phyloP scores from a whole-genome alignment of 2,329 filamentous ascomycete genomes.

The Chrysoporthe austroafricana region DNA sequence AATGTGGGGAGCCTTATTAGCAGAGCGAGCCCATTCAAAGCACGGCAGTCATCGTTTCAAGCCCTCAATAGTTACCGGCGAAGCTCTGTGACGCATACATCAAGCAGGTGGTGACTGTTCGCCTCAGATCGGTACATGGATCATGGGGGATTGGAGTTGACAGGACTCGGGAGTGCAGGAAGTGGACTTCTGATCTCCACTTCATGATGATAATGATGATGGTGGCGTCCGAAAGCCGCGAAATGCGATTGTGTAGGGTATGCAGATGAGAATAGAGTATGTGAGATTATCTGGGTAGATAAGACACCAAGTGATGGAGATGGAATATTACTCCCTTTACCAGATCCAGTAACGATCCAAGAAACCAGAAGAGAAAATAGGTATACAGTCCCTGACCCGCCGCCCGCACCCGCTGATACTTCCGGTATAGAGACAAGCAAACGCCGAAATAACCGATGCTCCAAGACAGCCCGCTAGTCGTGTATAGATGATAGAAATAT shows the following conservation, averaged over 20 bases:
- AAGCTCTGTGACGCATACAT: no score
- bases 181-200: not conserved
- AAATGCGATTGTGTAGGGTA: not conserved
- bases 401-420: conserved; percentile 12
- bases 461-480: not conserved
- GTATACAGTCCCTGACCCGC: conserved; percentile 14
- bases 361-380: conserved; percentile 1
- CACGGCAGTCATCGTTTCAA: no score
- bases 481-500: not conserved
- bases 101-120: no score
- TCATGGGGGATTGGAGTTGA: not conserved
- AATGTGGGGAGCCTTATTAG: no score
- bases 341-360: conserved; percentile 2
- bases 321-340: conserved; percentile 9
- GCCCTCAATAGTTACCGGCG: no score
- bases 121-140: no score
- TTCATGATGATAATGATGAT: not conserved
- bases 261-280: conserved; percentile 1
- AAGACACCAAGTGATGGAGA: conserved; percentile 19
- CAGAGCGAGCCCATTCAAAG: no score
- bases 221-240: not conserved
- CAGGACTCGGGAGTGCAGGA: not conserved
- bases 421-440: not conserved
- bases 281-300: conserved; percentile 6
- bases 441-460: conserved; percentile 19